Percentiles rank a stretch among this genome's conserved stretches.
phyloP scores from a whole-genome alignment of 257 asterid species.

The Nicotiana otophora region DNA sequence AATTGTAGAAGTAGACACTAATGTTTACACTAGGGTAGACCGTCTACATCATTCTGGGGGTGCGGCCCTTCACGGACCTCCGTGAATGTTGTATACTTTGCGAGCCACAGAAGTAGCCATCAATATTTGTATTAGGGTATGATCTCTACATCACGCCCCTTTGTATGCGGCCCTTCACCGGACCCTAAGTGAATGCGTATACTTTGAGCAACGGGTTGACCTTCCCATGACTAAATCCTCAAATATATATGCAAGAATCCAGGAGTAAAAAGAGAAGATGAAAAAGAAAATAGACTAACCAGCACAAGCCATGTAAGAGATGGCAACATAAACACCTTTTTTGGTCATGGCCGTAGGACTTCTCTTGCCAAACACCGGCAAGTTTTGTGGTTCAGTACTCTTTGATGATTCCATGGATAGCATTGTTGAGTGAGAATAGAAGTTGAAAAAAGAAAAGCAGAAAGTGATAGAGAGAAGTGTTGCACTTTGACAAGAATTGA shows the following conservation, averaged over 20 bases:
- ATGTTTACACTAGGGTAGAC: too few species aligned
- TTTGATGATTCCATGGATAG: conserved; percentile 10
- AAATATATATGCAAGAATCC: background rate
- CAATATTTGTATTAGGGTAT: too few species aligned
- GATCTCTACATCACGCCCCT: too few species aligned
- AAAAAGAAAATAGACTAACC: conserved; percentile 11
- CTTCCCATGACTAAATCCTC: too few species aligned
- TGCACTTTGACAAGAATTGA: background rate
- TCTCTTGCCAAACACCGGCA: conserved; percentile 3
- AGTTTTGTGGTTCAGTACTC: background rate
- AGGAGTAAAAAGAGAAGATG: background rate
- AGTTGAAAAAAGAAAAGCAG: background rate
- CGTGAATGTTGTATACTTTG: too few species aligned
- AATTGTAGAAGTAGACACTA: too few species aligned
- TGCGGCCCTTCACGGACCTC: too few species aligned
- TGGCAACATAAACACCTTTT: conserved; percentile 24
- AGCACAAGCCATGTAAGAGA: conserved; percentile 24
- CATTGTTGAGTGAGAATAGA: background rate
- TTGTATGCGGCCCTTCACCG: too few species aligned
- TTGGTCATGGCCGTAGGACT: conserved; percentile 10
- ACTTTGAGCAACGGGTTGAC: too few species aligned
- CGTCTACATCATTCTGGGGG: too few species aligned
- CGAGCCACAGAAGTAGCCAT: too few species aligned
- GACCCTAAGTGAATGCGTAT: too few species aligned
- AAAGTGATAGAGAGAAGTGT: background rate